A percentile compares a stretch with the other conserved stretches of the same genome.
These are phyloP conservation scores for Trametes cinnabarina DNA, from an alignment of 768 basidiomycete species.

Conservation along the genomic window DNA sequence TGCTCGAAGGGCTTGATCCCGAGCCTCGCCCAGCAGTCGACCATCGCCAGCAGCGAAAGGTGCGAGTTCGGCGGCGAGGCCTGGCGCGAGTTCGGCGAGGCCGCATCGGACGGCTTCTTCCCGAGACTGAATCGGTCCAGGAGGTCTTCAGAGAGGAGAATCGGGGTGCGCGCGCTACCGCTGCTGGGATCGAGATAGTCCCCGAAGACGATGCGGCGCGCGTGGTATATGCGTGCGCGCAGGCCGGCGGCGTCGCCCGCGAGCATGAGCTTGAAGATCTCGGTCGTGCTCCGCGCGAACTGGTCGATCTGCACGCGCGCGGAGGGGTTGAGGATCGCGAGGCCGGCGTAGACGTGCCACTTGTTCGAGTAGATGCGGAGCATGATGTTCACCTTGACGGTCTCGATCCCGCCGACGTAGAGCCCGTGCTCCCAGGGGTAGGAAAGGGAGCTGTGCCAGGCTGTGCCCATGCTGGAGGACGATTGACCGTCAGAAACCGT, in stretches of 20 bases:
- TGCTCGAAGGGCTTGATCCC: slow-evolving; percentile 87
- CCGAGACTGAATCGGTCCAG: slow-evolving; percentile 90
- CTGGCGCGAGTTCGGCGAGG: slow-evolving; percentile 8
- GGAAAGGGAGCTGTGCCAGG: slow-evolving; percentile 72
- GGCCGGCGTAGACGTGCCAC: slow-evolving; percentile 98
- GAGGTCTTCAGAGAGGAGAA: slow-evolving; percentile 80
- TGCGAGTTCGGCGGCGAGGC: slow-evolving; percentile 71
- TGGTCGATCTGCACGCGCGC: slow-evolving; percentile 89
- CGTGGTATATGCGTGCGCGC: slow-evolving; percentile 68
- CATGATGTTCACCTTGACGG: slow-evolving; percentile 95
- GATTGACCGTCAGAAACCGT: no score
- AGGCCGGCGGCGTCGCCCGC: slow-evolving; percentile 52
- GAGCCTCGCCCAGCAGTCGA: slow-evolving; percentile 93
- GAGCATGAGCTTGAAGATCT: slow-evolving; percentile 96
- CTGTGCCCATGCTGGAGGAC: slow-evolving; percentile 86
- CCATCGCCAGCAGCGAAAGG: slow-evolving; percentile 93
- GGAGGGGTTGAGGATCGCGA: slow-evolving; percentile 95
- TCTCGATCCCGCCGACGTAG: slow-evolving; percentile 97
- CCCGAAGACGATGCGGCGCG: slow-evolving; percentile 76
- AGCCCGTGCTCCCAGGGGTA: slow-evolving; percentile 97
- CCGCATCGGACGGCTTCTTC: slow-evolving; percentile 24
- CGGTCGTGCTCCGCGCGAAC: slow-evolving; percentile 80
- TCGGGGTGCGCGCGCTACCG: slow-evolving; percentile 46
- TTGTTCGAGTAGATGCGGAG: slow-evolving; percentile 95
- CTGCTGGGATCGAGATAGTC: slow-evolving; percentile 14